Evolutionary conservation across 768 basidiomycete species (phyloP).

Genomic region (Hortiboletus flavorubellus): DNA sequence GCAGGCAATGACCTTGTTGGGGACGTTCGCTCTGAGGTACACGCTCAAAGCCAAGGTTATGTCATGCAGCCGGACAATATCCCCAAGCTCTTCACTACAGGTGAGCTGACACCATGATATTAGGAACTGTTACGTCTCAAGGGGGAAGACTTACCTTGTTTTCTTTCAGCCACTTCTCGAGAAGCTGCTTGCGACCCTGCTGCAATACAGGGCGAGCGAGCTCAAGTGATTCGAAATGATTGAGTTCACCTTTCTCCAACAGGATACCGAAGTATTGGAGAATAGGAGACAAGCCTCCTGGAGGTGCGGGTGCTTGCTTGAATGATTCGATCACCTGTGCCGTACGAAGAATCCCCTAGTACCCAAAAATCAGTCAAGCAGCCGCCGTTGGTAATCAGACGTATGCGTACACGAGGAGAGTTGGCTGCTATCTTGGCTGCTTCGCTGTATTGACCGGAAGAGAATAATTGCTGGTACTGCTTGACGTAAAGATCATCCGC

Average conservation of each 20-base stretch:
- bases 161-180: slow-evolving; percentile 99
- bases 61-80: slow-evolving; percentile 91
- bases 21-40: slow-evolving; percentile 95
- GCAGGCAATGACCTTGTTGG: slow-evolving; percentile 98
- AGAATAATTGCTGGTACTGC: slow-evolving; percentile 91
- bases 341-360: slow-evolving; percentile 89
- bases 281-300: slow-evolving; percentile 91
- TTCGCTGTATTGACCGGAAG: slow-evolving; percentile 83
- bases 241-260: slow-evolving; percentile 97
- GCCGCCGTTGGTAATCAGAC: neutral
- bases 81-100: slow-evolving; percentile 97
- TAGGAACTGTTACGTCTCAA: slow-evolving; percentile 10
- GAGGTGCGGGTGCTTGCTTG: slow-evolving; percentile 89
- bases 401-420: slow-evolving; percentile 75
- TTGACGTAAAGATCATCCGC: slow-evolving; percentile 95
- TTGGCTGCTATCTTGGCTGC: slow-evolving; percentile 98
- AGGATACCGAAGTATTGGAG: slow-evolving; percentile 98
- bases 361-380: slow-evolving; percentile 3
- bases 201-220: slow-evolving; percentile 93
- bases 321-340: slow-evolving; percentile 95
- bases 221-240: slow-evolving; percentile 93
- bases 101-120: slow-evolving; percentile 60
- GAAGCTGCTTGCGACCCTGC: slow-evolving; percentile 92
- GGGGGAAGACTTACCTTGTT: slow-evolving; percentile 66
- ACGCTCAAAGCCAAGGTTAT: slow-evolving; percentile 97